Base-by-base conservation (phyloP, 139 green algal genomes). In the Pseudopediastrum boryanum region DNA sequence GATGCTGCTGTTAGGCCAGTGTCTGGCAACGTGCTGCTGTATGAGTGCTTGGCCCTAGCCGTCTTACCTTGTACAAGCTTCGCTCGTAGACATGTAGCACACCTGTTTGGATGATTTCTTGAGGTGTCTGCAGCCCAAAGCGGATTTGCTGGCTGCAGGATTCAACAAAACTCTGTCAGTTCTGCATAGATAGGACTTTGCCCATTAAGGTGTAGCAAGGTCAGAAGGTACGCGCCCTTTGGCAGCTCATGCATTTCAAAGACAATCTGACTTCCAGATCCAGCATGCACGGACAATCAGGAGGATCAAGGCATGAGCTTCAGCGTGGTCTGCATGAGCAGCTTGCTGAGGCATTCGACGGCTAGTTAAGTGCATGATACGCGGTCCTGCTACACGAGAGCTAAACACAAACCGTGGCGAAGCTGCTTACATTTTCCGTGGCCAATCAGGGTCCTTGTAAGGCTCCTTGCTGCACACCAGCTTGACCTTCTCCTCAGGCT, bases 21-120 rank as follows among this genome's bases (percentile, higher is more conserved):
- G n/a, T n/a, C n/a, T n/a, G n/a, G n/a, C n/a, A n/a, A n/a, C n/a
- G n/a, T n/a, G 19, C 50, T 59, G 50, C 16, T 13, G 35, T 8
- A 61, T 23, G 67, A 25, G 67, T 39, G 67, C 39, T n/a, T n/a
- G 41, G 67, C 19, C 16, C n/a, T n/a, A n/a, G n/a, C n/a, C n/a
- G n/a, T 43, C 7, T 80, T 51, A 92, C 89, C 83, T 95, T 92
- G 88, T 97, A 99, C 29, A 99, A 86, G 16, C 85, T 83, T 2
- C 92, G 81, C 71, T 98, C 94, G 67, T 91, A 95, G 0, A 98
- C 91, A 42, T 98, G 90, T 16, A 99, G 84, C 76, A 96, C 94
- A 4, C 89, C 87, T 2, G 79, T 88, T 43, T 93, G 90, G 12
- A 95, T 84, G 23, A 99, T 96, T 72, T 99, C 95, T 36, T 88